Conservation (phyloP, 2,329 filamentous ascomycete genomes). For the Botrytis porri region DNA sequence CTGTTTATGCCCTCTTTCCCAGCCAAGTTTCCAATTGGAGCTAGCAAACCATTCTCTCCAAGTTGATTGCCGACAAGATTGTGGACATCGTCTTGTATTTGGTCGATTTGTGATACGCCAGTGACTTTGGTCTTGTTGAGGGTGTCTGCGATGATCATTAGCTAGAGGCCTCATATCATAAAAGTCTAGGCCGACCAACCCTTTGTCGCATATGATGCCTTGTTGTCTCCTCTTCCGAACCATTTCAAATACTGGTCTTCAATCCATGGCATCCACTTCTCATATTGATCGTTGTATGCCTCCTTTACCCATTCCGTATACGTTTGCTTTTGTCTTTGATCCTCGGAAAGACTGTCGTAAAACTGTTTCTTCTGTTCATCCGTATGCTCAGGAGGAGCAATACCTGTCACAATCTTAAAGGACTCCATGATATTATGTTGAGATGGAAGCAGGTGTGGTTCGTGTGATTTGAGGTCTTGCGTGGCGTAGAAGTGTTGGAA, state of each 20-base stretch:
- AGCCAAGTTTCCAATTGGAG: conserved; percentile 59
- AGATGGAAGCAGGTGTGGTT: background rate
- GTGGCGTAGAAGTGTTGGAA: background rate
- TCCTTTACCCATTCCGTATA: conserved; percentile 54
- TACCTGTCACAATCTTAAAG: conserved; percentile 1
- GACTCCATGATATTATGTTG: background rate
- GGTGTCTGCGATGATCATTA: conserved; percentile 47
- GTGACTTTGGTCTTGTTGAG: conserved; percentile 70
- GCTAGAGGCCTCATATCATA: background rate
- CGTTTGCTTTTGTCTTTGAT: conserved; percentile 29
- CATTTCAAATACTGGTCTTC: conserved; percentile 70
- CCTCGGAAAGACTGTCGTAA: conserved; percentile 25
- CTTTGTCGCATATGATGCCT: conserved; percentile 68
- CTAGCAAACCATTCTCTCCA: conserved; percentile 64
- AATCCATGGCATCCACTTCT: conserved; percentile 73
- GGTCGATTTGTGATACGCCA: conserved; percentile 48
- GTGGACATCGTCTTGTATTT: conserved; percentile 16
- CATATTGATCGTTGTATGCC: conserved; percentile 70
- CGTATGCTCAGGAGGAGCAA: conserved; percentile 15
- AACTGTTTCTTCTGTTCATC: conserved; percentile 27
- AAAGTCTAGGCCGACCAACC: conserved; percentile 44
- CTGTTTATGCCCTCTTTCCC: conserved; percentile 66
- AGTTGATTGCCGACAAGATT: conserved; percentile 51
- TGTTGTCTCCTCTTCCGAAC: conserved; percentile 71
- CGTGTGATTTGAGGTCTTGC: background rate